Percentiles rank a stretch among this genome's conserved stretches.
These are phyloP conservation scores for Nothophaeocryptopus gaeumannii DNA, from an alignment of 2,329 filamentous ascomycete genomes.

Conservation along the genomic window DNA sequence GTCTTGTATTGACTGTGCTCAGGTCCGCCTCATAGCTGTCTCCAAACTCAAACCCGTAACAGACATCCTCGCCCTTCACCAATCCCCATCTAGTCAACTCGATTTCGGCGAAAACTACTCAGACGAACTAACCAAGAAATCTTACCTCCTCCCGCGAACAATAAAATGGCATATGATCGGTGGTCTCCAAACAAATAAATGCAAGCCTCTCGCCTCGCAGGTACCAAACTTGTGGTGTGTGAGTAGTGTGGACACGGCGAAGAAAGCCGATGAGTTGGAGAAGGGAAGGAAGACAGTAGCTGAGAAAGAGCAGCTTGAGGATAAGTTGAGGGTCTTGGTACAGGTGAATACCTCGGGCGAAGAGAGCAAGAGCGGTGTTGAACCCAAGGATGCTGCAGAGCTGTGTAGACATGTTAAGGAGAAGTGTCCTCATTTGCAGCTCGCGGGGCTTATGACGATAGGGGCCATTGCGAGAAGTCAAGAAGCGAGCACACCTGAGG, in stretches of 20 bases:
- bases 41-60: slow-evolving; percentile 93
- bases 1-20: no score
- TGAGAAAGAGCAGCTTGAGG: slow-evolving; percentile 35
- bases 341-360: slow-evolving; percentile 96
- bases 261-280: slow-evolving; percentile 82
- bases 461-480: slow-evolving; percentile 85
- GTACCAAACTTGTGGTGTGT: slow-evolving; percentile 90
- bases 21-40: slow-evolving; percentile 87
- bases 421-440: slow-evolving; percentile 67
- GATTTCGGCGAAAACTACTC: slow-evolving; percentile 97
- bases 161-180: slow-evolving; percentile 98
- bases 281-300: slow-evolving; percentile 65
- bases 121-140: slow-evolving; percentile 80
- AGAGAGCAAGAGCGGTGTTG: slow-evolving; percentile 75
- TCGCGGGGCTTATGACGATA: slow-evolving; percentile 94
- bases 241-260: slow-evolving; percentile 80
- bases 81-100: slow-evolving; percentile 43
- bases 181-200: slow-evolving; percentile 89
- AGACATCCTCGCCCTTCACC: slow-evolving; percentile 82
- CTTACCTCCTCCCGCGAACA: slow-evolving; percentile 68
- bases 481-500: slow-evolving; percentile 65
- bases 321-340: slow-evolving; percentile 69
- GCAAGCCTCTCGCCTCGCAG: slow-evolving; percentile 74
- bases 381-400: slow-evolving; percentile 59
- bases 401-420: slow-evolving; percentile 69